These are phyloP conservation scores for Nothophytophthora sp. DNA, from an alignment of 352 stramenopile genomes.

Conservation along the genomic window DNA sequence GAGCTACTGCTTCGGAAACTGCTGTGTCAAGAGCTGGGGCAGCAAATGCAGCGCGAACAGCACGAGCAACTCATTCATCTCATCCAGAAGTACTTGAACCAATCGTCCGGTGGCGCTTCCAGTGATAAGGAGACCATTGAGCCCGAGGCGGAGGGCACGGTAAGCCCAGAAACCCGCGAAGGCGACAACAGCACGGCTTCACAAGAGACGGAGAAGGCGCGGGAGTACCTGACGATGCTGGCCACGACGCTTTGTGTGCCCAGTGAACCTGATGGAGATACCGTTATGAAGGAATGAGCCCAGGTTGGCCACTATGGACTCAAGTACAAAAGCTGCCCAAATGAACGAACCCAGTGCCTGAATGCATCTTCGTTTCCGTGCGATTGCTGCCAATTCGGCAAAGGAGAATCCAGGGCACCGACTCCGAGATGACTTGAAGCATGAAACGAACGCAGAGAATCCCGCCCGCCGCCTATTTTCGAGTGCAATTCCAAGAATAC, in stretches of 20 bases:
- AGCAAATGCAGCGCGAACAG: slow-evolving; percentile 36
- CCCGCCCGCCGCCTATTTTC: slow-evolving; percentile 25
- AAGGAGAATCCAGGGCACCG: no score
- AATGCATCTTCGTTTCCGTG: no score
- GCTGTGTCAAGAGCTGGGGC: slow-evolving; percentile 34
- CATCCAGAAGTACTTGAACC: slow-evolving; percentile 20
- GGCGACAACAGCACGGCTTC: neutral
- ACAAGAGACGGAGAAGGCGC: neutral
- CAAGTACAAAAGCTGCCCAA: no score
- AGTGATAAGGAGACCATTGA: slow-evolving; percentile 6
- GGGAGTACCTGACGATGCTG: slow-evolving; percentile 22
- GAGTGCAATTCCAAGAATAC: slow-evolving; percentile 18
- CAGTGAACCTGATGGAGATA: slow-evolving; percentile 16
- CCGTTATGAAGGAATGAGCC: slow-evolving; percentile 24
- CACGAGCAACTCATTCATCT: slow-evolving; percentile 20
- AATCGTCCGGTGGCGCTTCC: neutral
- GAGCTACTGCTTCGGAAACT: slow-evolving; percentile 42
- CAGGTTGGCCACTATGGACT: no score
- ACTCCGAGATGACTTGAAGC: no score
- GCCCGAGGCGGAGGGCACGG: slow-evolving; percentile 18
- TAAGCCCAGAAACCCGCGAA: slow-evolving; percentile 4
- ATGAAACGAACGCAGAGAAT: slow-evolving; percentile 31
- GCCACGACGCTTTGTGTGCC: slow-evolving; percentile 19
- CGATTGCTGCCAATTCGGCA: no score
- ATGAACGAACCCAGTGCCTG: no score